phyloP scores from a whole-genome alignment of 1,139 yeast genomes.

The Sugiyamaella sp. region DNA sequence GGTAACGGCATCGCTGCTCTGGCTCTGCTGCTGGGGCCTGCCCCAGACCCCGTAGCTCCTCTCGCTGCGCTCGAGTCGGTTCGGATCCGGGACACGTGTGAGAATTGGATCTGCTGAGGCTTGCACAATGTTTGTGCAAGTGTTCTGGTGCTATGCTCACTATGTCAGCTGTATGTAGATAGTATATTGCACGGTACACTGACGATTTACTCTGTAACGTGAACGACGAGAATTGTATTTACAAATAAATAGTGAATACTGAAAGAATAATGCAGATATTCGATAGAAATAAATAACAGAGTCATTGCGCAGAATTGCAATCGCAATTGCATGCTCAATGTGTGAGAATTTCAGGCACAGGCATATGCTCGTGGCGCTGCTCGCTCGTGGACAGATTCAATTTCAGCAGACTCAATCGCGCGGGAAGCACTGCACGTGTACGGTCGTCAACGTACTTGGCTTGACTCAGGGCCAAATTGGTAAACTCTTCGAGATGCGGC shows the following conservation, averaged over 20 bases:
- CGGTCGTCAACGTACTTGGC: slow-evolving; percentile 4
- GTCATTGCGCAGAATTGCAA: too few relatives aligned
- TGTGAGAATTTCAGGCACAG: background rate
- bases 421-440: slow-evolving; percentile 12
- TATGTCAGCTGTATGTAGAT: too few relatives aligned
- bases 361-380: background rate
- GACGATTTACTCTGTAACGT: too few relatives aligned
- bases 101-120: too few relatives aligned
- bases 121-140: too few relatives aligned
- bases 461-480: background rate
- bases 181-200: too few relatives aligned
- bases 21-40: background rate
- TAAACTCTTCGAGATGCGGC: slow-evolving; percentile 12
- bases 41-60: background rate
- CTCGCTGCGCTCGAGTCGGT: background rate
- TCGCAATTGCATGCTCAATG: too few relatives aligned
- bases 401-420: slow-evolving; percentile 14
- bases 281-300: background rate
- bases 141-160: too few relatives aligned
- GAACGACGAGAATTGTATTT: too few relatives aligned
- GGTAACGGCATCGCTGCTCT: background rate
- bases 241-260: background rate
- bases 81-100: too few relatives aligned
- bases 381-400: slow-evolving; percentile 13
- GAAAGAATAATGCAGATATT: background rate